Evolutionary conservation across 1,139 yeast species (phyloP).

Genomic region (Magnusiomyces paraingens): DNA sequence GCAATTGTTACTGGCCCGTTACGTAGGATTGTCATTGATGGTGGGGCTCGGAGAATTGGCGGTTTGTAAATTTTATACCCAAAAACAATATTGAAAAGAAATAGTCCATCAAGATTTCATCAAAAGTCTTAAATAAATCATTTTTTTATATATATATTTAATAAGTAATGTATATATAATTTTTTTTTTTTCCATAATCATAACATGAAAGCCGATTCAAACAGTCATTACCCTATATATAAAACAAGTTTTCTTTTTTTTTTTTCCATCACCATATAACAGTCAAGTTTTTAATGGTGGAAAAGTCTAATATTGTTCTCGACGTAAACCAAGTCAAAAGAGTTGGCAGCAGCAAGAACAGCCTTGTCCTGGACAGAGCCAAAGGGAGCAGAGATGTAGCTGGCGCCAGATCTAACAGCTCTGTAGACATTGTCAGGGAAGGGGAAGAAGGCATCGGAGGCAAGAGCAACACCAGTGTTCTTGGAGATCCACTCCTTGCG

Average conservation of each 20-base stretch:
- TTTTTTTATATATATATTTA: too few species aligned
- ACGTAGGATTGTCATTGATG: too few species aligned
- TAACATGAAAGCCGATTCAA: too few species aligned
- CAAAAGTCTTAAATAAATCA: too few species aligned
- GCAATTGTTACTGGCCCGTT: too few species aligned
- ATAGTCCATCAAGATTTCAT: too few species aligned
- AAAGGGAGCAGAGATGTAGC: constrained; percentile 90
- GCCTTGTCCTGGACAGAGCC: constrained; percentile 98
- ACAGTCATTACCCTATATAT: too few species aligned
- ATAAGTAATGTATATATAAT: too few species aligned
- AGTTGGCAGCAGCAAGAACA: constrained; percentile 91
- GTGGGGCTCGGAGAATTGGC: too few species aligned
- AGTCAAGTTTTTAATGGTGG: constrained; percentile 60
- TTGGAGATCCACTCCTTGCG: constrained; percentile 80
- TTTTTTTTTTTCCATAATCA: too few species aligned
- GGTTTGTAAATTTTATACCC: too few species aligned
- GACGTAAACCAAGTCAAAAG: constrained; percentile 78
- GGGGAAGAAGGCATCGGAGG: constrained; percentile 99
- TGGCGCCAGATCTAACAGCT: constrained; percentile 94
- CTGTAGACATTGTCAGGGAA: constrained; percentile 98
- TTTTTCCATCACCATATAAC: not conserved
- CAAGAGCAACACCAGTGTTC: constrained; percentile 77
- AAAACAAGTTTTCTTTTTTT: not conserved
- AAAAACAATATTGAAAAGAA: too few species aligned
- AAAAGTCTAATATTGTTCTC: constrained; percentile 95